Conservation (phyloP, 257 asterid species). For the Parsonsia alboflavescens region DNA sequence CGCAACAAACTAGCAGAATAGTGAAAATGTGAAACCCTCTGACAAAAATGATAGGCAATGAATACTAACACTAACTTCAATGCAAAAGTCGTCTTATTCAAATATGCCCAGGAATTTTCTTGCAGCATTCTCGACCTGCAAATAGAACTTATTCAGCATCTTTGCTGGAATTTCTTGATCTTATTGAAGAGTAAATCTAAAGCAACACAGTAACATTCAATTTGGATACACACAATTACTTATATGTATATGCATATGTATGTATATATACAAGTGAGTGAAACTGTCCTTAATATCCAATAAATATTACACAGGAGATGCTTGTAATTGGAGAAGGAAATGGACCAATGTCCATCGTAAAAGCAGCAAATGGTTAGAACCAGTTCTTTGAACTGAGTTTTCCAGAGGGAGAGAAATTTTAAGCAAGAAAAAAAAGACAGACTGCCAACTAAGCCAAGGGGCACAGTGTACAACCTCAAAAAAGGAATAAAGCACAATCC, state of each 20-base stretch:
- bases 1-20: neutral
- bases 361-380: neutral
- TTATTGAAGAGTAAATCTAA: neutral
- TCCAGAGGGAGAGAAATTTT: neutral
- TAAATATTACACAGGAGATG: neutral
- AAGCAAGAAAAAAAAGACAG: neutral
- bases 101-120: constrained; percentile 38
- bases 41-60: constrained; percentile 13
- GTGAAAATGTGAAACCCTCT: neutral
- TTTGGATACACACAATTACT: too few species aligned
- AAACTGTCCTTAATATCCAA: neutral
- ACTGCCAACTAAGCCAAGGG: neutral
- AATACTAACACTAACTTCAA: constrained; percentile 5
- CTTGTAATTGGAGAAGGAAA: neutral
- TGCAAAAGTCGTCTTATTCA: constrained; percentile 26
- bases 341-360: neutral
- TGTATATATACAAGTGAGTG: too few species aligned
- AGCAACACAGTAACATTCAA: neutral
- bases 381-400: neutral
- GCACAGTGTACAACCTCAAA: neutral
- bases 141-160: constrained; percentile 18
- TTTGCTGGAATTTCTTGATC: neutral
- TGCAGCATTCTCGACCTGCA: constrained; percentile 50
- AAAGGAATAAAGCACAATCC: neutral
- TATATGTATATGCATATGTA: too few species aligned